Evolutionary conservation across 1,284 basidiomycete genomes (phyloP).

Genomic region (Puccinia hordei): DNA sequence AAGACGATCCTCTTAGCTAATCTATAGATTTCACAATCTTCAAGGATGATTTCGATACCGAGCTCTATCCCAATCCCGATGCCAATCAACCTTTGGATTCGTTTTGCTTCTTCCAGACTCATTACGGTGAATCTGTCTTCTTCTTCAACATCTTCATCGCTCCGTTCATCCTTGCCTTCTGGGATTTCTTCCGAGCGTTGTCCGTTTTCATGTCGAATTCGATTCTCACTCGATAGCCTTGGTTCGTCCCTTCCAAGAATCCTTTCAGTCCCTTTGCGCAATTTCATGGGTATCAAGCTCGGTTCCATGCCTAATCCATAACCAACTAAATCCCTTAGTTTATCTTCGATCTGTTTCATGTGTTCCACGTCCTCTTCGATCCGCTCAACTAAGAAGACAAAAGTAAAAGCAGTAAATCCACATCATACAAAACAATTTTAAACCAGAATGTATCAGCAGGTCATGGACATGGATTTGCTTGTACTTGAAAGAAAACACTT

Average conservation of each 20-base stretch:
- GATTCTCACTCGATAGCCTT: not conserved
- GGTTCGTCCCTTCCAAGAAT: not conserved
- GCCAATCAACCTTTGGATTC: constrained; percentile 76
- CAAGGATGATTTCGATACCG: constrained; percentile 82
- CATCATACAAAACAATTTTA: constrained; percentile 66
- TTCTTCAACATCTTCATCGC: constrained; percentile 61
- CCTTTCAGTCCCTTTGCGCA: not conserved
- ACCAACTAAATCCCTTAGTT: constrained; percentile 32
- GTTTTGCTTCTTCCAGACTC: constrained; percentile 81
- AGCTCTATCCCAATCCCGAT: constrained; percentile 85
- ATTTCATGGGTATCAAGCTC: constrained; percentile 30
- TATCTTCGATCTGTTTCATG: constrained; percentile 41
- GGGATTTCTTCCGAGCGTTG: constrained; percentile 35
- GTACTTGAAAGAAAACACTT: constrained; percentile 59
- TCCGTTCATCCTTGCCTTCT: constrained; percentile 9
- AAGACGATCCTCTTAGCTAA: constrained; percentile 80
- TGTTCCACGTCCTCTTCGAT: constrained; percentile 42
- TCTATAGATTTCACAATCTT: constrained; percentile 82
- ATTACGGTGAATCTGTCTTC: constrained; percentile 93
- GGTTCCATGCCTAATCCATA: constrained; percentile 41
- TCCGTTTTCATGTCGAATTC: not conserved
- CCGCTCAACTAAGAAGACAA: constrained; percentile 17
- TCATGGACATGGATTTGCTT: constrained; percentile 64
- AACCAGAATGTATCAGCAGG: constrained; percentile 73
- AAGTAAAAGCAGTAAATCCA: not conserved